Conservation (phyloP, 371 early-diverging fungal genomes). For the Syncephalastrum sp. region DNA sequence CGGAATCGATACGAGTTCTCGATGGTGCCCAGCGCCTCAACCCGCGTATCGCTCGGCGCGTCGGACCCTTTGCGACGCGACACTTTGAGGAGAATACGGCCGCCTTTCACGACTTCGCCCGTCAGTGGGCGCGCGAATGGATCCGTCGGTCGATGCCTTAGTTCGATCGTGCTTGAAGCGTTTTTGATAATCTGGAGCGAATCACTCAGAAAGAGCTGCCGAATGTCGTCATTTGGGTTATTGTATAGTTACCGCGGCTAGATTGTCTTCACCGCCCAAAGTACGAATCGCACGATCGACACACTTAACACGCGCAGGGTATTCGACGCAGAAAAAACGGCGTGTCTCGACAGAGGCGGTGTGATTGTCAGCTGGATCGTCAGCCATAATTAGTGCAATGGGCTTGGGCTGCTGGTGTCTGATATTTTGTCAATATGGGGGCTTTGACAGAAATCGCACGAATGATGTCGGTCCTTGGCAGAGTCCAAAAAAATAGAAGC, state of each 20-base stretch:
- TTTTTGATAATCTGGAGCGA: constrained; percentile 11
- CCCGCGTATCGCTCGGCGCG: constrained; percentile 23
- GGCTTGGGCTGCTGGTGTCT: too few species aligned
- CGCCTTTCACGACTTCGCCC: constrained; percentile 50
- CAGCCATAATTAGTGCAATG: too few species aligned
- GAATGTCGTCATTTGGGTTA: neutral
- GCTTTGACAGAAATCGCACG: too few species aligned
- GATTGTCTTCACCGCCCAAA: constrained; percentile 51
- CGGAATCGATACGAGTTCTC: constrained; percentile 55
- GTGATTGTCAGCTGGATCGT: constrained; percentile 4
- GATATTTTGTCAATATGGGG: too few species aligned
- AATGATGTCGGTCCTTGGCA: too few species aligned
- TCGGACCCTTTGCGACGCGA: constrained; percentile 45
- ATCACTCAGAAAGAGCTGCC: constrained; percentile 1
- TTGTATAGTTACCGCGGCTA: constrained; percentile 18
- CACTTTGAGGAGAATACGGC: constrained; percentile 60
- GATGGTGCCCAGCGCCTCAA: constrained; percentile 49
- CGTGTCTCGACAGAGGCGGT: constrained; percentile 18
- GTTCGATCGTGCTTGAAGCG: constrained; percentile 32
- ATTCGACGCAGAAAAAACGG: constrained; percentile 55
- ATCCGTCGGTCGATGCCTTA: constrained; percentile 53
- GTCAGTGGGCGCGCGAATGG: constrained; percentile 65
- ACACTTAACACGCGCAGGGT: constrained; percentile 55
- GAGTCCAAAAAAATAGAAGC: too few species aligned
- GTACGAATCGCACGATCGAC: constrained; percentile 43